Base-by-base conservation (phyloP, 176 grass and related monocot species). In the Musa acuminata region DNA sequence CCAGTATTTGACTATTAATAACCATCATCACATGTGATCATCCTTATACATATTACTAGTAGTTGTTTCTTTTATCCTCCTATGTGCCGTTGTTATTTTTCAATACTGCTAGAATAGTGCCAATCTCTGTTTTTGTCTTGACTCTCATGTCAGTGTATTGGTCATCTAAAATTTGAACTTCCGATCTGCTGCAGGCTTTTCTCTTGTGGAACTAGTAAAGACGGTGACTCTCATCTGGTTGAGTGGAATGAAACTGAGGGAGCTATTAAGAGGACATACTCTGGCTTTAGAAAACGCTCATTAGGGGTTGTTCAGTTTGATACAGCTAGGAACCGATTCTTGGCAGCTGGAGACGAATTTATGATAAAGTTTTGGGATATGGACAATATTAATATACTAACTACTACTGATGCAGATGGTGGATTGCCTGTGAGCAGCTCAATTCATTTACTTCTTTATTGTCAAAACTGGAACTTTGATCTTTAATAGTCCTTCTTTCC, bases 231-330 rank as follows among this genome's bases (percentile, higher is more conserved):
- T 10, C 91, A 95, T 86, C 85, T 99, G 62, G 96, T 99, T 73
- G 96, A 99, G 83, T 99, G 96, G 96, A 99, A 99, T 64, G 96
- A 99, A 83, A 87, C 88, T 64, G 96, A 99, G 81, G 96, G 96
- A 35, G 88, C 91, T 64, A 91, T 94, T 78, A 99, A 95, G 52
- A 91, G 96, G 80, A 91, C 91, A 51, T 99, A 95, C 68, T 85
- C 77, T 79, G 96, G 96, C 51, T 99, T 99, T 62, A 82, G 96
- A 76, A 99, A 99, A 75, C 84, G 91, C 3, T 94, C 96, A 27
- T 72, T 84, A 12, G 96, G 88, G 78, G 91, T 95, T 17, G 91
- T 99, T 49, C 96, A 99, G 74, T 99, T 95, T 82, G 96, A 99
- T 78, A 99, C 96, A 62, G 91, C 96, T 8, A 82, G 88, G 69